These are phyloP conservation scores for Colletotrichum abscissum DNA, from an alignment of 2,329 filamentous ascomycete species.

Conservation along the genomic window DNA sequence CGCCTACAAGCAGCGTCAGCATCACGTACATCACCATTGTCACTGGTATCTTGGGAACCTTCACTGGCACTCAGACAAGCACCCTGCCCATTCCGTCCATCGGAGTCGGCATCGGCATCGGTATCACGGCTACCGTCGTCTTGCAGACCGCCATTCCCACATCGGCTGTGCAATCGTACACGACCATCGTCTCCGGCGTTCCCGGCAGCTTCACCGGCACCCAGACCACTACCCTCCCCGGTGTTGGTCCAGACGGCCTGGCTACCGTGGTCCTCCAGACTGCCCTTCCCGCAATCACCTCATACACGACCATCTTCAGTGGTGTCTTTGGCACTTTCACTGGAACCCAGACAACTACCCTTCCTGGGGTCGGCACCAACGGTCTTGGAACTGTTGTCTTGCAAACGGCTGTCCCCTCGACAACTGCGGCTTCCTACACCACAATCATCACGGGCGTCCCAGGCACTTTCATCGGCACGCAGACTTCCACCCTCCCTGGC, in stretches of 20 bases:
- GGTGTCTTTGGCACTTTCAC: constrained; percentile 6
- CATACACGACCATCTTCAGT: constrained; percentile 1
- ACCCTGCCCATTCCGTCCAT: constrained; percentile 2
- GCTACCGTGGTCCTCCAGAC: constrained; percentile 6
- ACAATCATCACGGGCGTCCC: constrained; percentile 3
- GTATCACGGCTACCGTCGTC: not conserved
- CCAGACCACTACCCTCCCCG: not conserved
- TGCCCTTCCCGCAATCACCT: not conserved
- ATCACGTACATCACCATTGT: constrained; percentile 7
- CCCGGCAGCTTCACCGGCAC: not conserved
- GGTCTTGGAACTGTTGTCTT: constrained; percentile 7
- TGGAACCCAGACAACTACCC: not conserved
- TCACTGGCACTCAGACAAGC: not conserved
- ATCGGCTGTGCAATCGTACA: not conserved
- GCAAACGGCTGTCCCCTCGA: not conserved
- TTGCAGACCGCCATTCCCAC: constrained; percentile 2
- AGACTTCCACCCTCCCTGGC: not conserved
- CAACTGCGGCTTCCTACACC: not conserved
- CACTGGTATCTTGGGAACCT: constrained; percentile 6
- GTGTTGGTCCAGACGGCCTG: not conserved
- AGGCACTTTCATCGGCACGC: not conserved
- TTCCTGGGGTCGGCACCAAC: not conserved
- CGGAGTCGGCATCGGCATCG: not conserved
- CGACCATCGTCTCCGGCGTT: not conserved
- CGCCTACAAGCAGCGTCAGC: not conserved